Base-by-base conservation (phyloP, 2,329 filamentous ascomycete species). In the Cytospora leucostoma region DNA sequence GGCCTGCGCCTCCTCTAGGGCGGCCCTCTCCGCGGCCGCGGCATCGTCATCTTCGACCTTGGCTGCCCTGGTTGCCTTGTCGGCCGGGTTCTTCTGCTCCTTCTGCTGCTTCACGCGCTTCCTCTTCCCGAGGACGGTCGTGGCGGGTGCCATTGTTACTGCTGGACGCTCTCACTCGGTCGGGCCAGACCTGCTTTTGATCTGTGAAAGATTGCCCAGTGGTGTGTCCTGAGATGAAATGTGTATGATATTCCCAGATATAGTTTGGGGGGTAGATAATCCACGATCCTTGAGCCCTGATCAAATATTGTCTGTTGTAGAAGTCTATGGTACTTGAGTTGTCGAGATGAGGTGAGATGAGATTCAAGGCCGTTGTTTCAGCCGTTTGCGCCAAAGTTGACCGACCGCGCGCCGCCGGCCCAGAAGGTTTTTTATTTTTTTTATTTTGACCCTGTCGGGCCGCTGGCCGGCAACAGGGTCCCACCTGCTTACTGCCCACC, bases 1-100 rank as follows among this genome's bases (percentile, higher is more conserved):
- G 62, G 89, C 91, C 69, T 91, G 87, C 13, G 90, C 82, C 64
- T 88, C 83, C 67, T 84, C 79, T 49, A 76, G 32, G 74, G 67
- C 59, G 15, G 56, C 68, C 6, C 65, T 57, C 34, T 52, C 37
- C 27, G 62, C 56, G 21, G 55, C 15, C n/a, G 63, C 52, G n/a
- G 62, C 57, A 32, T 35, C 56, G 17, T 21, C 57, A 27, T 35
- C 56, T 12, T 21, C 51, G 15, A 47, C 27, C n/a, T 63, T 44
- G 40, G 19, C 4, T 27, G 19, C 4, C 4, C 4, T 27, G 27
- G 27, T 27, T 4, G 27, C 61, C 54, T 61, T 61, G 15, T 52
- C 40, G 37, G 35, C 56, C 7, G 47, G 12, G 33, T 62, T 52
- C 21, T 61, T 57, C n/a, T 7, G n/a, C 15, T 52, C n/a, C 37